These are phyloP conservation scores for Olyra latifolia DNA, from an alignment of 176 grass and related monocot genomes.

Conservation along the genomic window DNA sequence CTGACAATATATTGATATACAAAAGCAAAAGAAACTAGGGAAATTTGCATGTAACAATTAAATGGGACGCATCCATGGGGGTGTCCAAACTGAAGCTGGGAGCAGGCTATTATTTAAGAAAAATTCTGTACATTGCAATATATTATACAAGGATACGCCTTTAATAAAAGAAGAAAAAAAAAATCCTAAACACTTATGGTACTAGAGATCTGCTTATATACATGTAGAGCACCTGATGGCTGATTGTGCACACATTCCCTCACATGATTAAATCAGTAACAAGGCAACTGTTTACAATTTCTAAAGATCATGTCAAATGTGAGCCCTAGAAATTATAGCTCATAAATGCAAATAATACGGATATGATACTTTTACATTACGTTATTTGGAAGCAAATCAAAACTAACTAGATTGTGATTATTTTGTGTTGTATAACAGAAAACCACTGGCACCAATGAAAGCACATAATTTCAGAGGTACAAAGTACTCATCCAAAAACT, in stretches of 20 bases:
- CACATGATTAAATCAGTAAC: too few species aligned
- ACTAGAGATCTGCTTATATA: too few species aligned
- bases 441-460: neutral
- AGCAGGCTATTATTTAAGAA: neutral
- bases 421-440: neutral
- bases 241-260: too few species aligned
- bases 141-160: neutral
- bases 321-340: neutral
- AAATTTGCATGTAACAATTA: neutral
- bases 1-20: neutral
- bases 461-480: constrained; percentile 9
- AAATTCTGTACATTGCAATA: neutral
- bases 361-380: neutral
- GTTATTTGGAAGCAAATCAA: neutral
- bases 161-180: too few species aligned
- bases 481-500: neutral
- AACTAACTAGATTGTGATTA: neutral
- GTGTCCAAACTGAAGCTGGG: neutral
- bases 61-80: neutral
- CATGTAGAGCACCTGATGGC: too few species aligned
- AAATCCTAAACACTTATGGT: neutral
- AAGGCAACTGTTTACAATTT: too few species aligned
- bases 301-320: neutral
- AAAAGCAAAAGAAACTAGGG: neutral
- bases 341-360: too few species aligned